These are phyloP conservation scores for Pichia californica DNA, from an alignment of 805 yeast species.

Conservation along the genomic window DNA sequence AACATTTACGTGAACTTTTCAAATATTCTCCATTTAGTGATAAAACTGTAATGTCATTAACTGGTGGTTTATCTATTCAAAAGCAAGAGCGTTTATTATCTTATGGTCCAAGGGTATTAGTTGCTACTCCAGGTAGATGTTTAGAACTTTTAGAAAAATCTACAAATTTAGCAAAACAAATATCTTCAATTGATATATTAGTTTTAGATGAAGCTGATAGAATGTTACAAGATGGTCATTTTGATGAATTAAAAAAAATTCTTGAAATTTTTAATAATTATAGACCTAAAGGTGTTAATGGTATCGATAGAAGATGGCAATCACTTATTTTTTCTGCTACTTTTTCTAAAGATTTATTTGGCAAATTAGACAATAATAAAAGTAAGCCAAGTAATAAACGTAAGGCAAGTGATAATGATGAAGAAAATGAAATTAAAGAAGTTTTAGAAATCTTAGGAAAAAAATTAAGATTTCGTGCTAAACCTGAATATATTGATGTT, in stretches of 20 bases:
- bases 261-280: constrained; percentile 53
- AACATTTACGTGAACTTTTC: constrained; percentile 59
- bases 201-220: constrained; percentile 97
- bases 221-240: constrained; percentile 90
- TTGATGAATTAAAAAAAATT: constrained; percentile 83
- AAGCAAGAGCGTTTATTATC: constrained; percentile 79
- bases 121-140: constrained; percentile 94
- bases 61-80: constrained; percentile 94
- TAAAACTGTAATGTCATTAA: constrained; percentile 63
- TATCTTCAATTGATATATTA: constrained; percentile 41
- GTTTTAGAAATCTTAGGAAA: constrained; percentile 58
- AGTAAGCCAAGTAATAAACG: constrained; percentile 23
- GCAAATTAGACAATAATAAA: constrained; percentile 52
- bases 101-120: constrained; percentile 71
- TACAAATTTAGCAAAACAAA: constrained; percentile 35
- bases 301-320: constrained; percentile 43
- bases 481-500: constrained; percentile 72
- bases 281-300: constrained; percentile 33
- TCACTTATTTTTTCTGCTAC: constrained; percentile 95
- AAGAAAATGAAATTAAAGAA: constrained; percentile 39
- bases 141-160: constrained; percentile 70
- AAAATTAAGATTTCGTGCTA: constrained; percentile 62
- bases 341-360: constrained; percentile 74
- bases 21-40: constrained; percentile 39
- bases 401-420: constrained; percentile 24